Conservation (phyloP, 2,329 filamentous ascomycete species). For the Fusarium falciforme region DNA sequence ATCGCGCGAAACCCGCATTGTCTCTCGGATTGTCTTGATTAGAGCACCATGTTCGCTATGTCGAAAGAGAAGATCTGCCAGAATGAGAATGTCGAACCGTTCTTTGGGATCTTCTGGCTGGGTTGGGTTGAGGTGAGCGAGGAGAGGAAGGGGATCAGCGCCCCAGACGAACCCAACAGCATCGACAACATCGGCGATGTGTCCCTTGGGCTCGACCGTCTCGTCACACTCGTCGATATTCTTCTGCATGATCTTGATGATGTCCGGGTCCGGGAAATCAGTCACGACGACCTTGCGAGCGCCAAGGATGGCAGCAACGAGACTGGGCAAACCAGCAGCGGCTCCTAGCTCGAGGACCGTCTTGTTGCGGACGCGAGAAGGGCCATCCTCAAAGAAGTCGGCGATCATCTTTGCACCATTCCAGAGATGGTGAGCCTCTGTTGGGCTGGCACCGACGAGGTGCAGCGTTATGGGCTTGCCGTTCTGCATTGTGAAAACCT, state of each 20-base stretch:
- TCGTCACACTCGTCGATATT: constrained; percentile 74
- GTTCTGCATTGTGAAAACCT: constrained; percentile 75
- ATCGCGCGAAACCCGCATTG: constrained; percentile 66
- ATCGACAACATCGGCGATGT: constrained; percentile 55
- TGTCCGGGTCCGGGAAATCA: constrained; percentile 86
- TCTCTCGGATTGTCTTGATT: constrained; percentile 75
- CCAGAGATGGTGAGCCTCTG: constrained; percentile 93
- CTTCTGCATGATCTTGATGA: constrained; percentile 82
- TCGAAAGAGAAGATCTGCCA: constrained; percentile 92
- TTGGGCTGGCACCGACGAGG: constrained; percentile 87
- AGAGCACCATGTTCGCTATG: constrained; percentile 88
- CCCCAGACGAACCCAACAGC: constrained; percentile 89
- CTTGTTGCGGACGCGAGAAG: constrained; percentile 71
- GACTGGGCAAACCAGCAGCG: constrained; percentile 84
- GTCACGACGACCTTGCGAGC: constrained; percentile 81
- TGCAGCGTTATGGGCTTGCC: constrained; percentile 76
- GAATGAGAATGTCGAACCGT: constrained; percentile 82
- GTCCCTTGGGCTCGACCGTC: constrained; percentile 45
- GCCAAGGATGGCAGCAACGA: constrained; percentile 79
- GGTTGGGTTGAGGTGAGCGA: constrained; percentile 63
- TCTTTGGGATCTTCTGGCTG: constrained; percentile 26
- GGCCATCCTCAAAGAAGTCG: constrained; percentile 78
- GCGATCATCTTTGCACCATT: constrained; percentile 86
- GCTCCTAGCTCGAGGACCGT: constrained; percentile 91
- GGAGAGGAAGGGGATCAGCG: constrained; percentile 67